These are phyloP conservation scores for Paraphoma chrysanthemicola DNA, from an alignment of 2,329 filamentous ascomycete species.

Conservation along the genomic window DNA sequence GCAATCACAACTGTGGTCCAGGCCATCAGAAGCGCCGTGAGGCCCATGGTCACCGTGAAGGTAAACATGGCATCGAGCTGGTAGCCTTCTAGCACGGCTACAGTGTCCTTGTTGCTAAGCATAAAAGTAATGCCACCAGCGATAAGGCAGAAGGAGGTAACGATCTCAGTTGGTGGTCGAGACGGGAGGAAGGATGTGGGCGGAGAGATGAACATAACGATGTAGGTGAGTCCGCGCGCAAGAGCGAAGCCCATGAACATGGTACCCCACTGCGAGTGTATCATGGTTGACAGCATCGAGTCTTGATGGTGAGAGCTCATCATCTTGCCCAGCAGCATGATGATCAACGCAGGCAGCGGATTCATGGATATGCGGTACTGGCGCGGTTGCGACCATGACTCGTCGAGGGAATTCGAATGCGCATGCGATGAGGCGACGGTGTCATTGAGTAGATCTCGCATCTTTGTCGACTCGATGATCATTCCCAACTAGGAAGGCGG, in stretches of 20 bases:
- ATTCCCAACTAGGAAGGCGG: constrained; percentile 67
- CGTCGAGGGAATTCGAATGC: constrained; percentile 39
- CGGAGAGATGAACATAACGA: constrained; percentile 79
- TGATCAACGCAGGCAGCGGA: constrained; percentile 84
- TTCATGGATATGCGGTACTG: constrained; percentile 82
- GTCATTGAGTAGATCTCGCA: constrained; percentile 71
- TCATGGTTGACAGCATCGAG: constrained; percentile 85
- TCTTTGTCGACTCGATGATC: constrained; percentile 74
- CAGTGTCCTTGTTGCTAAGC: constrained; percentile 80
- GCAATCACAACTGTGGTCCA: constrained; percentile 81
- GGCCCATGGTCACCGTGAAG: constrained; percentile 85
- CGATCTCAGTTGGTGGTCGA: constrained; percentile 87
- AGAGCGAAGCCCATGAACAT: constrained; percentile 82
- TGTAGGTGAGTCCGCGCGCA: constrained; percentile 79
- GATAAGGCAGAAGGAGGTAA: constrained; percentile 85
- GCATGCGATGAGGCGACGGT: constrained; percentile 51
- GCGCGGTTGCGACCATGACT: constrained; percentile 65
- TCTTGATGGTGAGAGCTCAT: constrained; percentile 92
- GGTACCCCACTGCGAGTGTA: constrained; percentile 93
- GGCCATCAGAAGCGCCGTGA: constrained; percentile 83
- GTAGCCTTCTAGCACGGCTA: constrained; percentile 78
- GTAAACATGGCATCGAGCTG: constrained; percentile 89
- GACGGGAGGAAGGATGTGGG: constrained; percentile 81
- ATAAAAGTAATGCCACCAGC: constrained; percentile 91
- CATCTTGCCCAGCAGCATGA: constrained; percentile 88